Base-by-base conservation (phyloP, 495 filamentous ascomycete species). In the Penicillium malachiteum region DNA sequence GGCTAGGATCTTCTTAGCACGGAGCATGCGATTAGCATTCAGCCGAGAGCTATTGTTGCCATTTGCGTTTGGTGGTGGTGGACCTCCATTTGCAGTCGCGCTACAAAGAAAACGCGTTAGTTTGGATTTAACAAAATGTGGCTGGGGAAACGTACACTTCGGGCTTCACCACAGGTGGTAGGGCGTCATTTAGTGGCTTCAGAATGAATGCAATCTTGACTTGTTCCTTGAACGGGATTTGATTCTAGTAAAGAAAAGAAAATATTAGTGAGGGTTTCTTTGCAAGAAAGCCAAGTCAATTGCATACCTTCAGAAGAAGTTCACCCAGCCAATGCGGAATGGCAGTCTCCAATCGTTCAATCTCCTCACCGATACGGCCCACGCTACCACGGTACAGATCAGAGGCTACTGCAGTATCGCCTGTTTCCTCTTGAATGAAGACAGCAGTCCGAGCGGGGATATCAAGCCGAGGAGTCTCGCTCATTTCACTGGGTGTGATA, bases 1-100 rank as follows among this genome's bases (percentile, higher is more conserved):
- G 1, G 84, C 85, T 35, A 96, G 71, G n/a, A 98, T 90, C 77
- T 97, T 98, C 75, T 90, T 93, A 3, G 92, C 89, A 42, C 94
- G 83, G 31, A 98, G 80, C 95, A 98, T 97, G 31, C 94, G 81
- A 65, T 97, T 98, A 31, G 94, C 94, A 67, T 97, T 98, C 54
- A 98, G 80, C 31, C 94, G 84, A 47, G 90, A 88, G 59, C 91
- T 94, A 35, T 87, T 85, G 61, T 59, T 64, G 39, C 41, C 48
- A 46, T 54, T 68, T 17, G 12, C 16, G 26, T 53, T 53, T 3
- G 30, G 21, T 0, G 60, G 58, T 11, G 55, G 52, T 17, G 63
- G 65, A 3, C 55, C 59, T 18, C 59, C 61, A 14, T 58, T 73
- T 35, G 54, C 26, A 43, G 60, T 49, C 5, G 66, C 51, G 11